Base-by-base conservation (phyloP, 192 early-diverging fungal genomes). In the Backusella circina region DNA sequence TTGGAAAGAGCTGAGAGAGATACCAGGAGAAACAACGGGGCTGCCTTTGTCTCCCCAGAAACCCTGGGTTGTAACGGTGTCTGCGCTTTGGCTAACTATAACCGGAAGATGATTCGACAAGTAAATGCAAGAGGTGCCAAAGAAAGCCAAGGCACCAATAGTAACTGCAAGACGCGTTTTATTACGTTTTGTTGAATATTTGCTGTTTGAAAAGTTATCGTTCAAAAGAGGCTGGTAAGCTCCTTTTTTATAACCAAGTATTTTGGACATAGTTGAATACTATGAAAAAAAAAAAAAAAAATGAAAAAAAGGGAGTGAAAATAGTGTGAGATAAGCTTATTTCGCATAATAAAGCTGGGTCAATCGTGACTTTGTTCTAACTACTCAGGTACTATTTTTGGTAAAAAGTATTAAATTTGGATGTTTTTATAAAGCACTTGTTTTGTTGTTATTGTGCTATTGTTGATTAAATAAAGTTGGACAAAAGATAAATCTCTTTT, bases 21-120 rank as follows among this genome's bases (percentile, higher is more conserved):
- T 78, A 32, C 77, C 77, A 41, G 77, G 77, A 7, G 72, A 5
- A 32, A 78, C 65, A 13, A 78, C 77, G 12, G 54, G 54, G n/a
- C 54, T 61, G 4, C 23, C 10, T 1, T 61, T 61, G 54, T 61
- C 54, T 61, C 54, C 54, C 54, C 54, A 61, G 7, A 61, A 61
- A 10, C 54, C 54, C 3, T 54, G 35, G 8, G 13, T 67, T 67
- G 32, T 30, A 16, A 28, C 33, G 30, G 37, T 36, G 13, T 23
- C 35, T n/a, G 50, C 30, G 37, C 67, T 68, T 61, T 73, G 47
- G 7, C 16, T 16, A 72, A 47, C 44, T 26, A 54, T 54, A 0
- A 31, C 9, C 1, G 71, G 71, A 7, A 73, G 36, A 18, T 54
- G 35, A 26, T 28, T 31, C 10, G 71, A 61, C 9, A 73, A 28